These are phyloP conservation scores for Durio zibethinus DNA, from an alignment of 345 rosid genomes.

Conservation along the genomic window DNA sequence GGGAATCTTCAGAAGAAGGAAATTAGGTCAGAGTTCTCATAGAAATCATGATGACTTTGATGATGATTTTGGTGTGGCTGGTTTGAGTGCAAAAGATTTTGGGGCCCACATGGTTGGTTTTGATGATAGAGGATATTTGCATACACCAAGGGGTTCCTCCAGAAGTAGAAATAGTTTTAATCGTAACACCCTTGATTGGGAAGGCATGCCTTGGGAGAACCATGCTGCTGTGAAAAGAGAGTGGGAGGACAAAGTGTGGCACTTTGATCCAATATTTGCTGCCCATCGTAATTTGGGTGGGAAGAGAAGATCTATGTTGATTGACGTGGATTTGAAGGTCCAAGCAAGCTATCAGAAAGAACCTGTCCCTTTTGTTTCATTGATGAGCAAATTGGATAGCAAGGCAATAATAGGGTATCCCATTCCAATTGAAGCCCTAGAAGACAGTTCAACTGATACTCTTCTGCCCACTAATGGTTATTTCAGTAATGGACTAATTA, in stretches of 20 bases:
- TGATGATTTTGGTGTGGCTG: slow-evolving; percentile 42
- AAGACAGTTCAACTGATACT: slow-evolving; percentile 66
- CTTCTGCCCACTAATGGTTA: slow-evolving; percentile 41
- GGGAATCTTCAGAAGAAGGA: slow-evolving; percentile 42
- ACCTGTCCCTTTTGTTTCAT: slow-evolving; percentile 78
- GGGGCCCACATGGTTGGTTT: slow-evolving; percentile 35
- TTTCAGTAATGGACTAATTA: slow-evolving; percentile 41
- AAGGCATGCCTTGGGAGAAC: slow-evolving; percentile 52
- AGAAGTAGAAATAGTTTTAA: slow-evolving; percentile 37
- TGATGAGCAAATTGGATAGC: slow-evolving; percentile 74
- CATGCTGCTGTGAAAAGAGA: slow-evolving; percentile 32
- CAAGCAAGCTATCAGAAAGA: slow-evolving; percentile 73
- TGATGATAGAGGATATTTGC: slow-evolving; percentile 39
- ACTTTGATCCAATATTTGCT: slow-evolving; percentile 36
- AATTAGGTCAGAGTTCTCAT: slow-evolving; percentile 34
- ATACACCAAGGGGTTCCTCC: slow-evolving; percentile 38
- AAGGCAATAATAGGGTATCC: slow-evolving; percentile 95
- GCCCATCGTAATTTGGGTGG: slow-evolving; percentile 42
- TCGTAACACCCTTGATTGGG: slow-evolving; percentile 48
- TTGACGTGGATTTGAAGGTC: slow-evolving; percentile 90
- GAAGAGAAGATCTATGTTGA: slow-evolving; percentile 43
- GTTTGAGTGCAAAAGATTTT: slow-evolving; percentile 41
- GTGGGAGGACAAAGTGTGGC: slow-evolving; percentile 40
- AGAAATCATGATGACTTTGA: slow-evolving; percentile 38
- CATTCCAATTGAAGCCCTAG: slow-evolving; percentile 63